phyloP scores from a whole-genome alignment of 1,139 yeast species.

The Eremothecium cymbalariae region DNA sequence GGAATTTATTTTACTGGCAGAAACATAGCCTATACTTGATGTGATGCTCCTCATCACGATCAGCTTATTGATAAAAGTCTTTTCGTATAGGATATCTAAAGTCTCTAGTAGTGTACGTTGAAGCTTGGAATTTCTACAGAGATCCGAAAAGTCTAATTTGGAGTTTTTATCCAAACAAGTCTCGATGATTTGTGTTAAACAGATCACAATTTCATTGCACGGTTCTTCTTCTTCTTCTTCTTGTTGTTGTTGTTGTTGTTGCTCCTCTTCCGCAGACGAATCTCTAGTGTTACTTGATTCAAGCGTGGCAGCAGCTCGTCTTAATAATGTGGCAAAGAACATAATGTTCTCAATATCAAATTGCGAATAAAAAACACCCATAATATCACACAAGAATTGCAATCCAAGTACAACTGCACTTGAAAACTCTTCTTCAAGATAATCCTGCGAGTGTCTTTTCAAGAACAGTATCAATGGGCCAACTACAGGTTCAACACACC shows the following conservation, averaged over 20 bases:
- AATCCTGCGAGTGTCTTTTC: conserved; percentile 9
- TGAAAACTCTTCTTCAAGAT: conserved; percentile 12
- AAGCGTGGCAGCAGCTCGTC: not conserved
- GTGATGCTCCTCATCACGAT: conserved; percentile 26
- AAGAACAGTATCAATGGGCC: conserved; percentile 16
- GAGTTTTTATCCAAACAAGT: conserved; percentile 12
- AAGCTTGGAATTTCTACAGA: conserved; percentile 8
- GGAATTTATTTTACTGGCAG: conserved; percentile 18
- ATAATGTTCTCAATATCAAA: conserved; percentile 11
- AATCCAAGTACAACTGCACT: conserved; percentile 17
- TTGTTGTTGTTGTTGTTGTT: conserved; percentile 7
- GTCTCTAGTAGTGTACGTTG: conserved; percentile 18
- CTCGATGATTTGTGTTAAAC: conserved; percentile 18
- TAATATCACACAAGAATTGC: conserved; percentile 20
- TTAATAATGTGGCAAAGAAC: conserved; percentile 9
- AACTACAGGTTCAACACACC: conserved; percentile 12
- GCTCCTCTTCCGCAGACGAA: conserved; percentile 5
- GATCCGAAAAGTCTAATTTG: conserved; percentile 12
- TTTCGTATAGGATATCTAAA: conserved; percentile 15
- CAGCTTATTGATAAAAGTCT: conserved; percentile 23
- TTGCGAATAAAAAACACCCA: conserved; percentile 9
- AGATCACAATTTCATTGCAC: conserved; percentile 13
- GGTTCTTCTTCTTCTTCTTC: conserved; percentile 7
- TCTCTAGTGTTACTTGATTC: not conserved
- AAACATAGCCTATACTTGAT: conserved; percentile 22